Evolutionary conservation across 306 rosid species (phyloP).

Genomic region (Acacia melanoxylon): DNA sequence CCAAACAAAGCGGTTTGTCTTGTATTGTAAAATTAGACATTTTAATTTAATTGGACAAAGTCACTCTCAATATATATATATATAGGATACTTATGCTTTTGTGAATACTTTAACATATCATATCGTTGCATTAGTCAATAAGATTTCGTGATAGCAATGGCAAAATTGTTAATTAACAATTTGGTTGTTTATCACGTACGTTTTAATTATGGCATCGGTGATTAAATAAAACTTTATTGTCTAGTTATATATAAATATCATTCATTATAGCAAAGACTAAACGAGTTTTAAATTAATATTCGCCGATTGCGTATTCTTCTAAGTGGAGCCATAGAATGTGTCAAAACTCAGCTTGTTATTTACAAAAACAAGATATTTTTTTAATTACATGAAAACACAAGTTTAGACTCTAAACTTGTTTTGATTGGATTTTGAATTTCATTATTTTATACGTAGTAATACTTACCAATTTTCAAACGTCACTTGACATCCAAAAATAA

Average conservation of each 20-base stretch:
- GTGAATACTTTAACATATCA: background rate
- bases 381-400: background rate
- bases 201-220: constrained; percentile 24
- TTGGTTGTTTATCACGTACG: background rate
- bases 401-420: background rate
- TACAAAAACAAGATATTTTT: background rate
- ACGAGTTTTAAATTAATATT: background rate
- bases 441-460: background rate
- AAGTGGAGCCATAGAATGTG: background rate
- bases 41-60: background rate
- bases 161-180: background rate
- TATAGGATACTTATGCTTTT: background rate
- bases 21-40: background rate
- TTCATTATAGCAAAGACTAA: background rate
- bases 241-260: background rate
- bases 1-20: background rate
- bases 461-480: background rate
- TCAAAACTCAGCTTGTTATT: background rate
- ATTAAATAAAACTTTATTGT: background rate
- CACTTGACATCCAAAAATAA: background rate
- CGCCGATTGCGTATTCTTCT: background rate
- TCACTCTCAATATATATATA: background rate
- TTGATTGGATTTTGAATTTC: background rate
- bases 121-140: background rate
- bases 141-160: background rate